Evolutionary conservation across 257 asterid genomes (phyloP), one percentile per base, ranked within the genome.

Genomic region (Forsythia viridissima): DNA sequence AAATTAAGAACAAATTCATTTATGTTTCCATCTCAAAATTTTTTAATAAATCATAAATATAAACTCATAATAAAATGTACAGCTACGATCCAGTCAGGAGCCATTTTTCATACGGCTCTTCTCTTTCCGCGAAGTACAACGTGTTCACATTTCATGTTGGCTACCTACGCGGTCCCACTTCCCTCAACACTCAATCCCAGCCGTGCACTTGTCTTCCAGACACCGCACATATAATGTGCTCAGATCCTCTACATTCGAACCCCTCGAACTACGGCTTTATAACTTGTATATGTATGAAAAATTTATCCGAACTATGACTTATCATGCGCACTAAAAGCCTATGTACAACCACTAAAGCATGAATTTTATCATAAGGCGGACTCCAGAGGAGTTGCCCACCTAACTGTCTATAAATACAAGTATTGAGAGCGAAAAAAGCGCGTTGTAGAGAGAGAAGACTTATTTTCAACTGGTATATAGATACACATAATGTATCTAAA

Each of bases 91-190:
- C 68, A 39, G 2, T 1, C 82, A 37, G 90, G 89, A 88, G 87
- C 82, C 87, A 86, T 73, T 85, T 85, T 44, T 48, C 72, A 75
- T 82, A 81, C 84, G 85, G n/a, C 85, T 86, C 92, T 71, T 52
- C 81, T 71, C 84, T 82, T 82, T 83, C 89, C 73, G 71, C 82
- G 84, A 75, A 86, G 21, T 76, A 51, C 79, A 89, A 83, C 82
- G 85, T 86, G 88, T 79, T 81, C 21, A 8, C 20, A 46, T 39
- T 66, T 78, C 80, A 71, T 43, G 5, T 13, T 20, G 78, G 34
- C 42, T 21, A 30, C n/a, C 8, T 7, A 34, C 15, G n/a, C 10
- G 81, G 80, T 2, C 81, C 80, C 5, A 0, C 46, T 4, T 46
- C 74, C 24, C 68, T 44, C 65, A 77, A 46, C 65, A 55, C 81